Conservation (phyloP, 2,329 filamentous ascomycete species). For the Calonectria pteridis region DNA sequence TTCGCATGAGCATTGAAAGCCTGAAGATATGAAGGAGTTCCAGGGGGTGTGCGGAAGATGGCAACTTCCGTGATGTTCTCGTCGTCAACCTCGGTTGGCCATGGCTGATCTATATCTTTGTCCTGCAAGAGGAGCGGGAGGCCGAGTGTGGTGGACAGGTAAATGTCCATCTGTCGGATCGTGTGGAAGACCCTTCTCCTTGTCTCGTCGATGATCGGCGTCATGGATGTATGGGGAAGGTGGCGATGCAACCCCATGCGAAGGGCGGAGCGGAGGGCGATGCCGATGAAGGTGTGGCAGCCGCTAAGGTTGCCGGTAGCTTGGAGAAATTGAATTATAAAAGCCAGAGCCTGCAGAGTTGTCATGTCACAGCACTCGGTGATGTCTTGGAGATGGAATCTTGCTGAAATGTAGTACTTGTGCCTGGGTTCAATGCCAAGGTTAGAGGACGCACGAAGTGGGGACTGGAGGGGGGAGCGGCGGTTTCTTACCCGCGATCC, state of each 20-base stretch:
- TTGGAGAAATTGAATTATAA: neutral
- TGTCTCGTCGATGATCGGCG: neutral
- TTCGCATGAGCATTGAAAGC: neutral
- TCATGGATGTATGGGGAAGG: neutral
- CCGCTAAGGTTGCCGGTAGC: neutral
- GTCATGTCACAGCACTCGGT: neutral
- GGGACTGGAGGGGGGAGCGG: neutral
- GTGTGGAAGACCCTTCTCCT: neutral
- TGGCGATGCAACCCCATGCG: neutral
- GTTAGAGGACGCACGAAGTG: neutral
- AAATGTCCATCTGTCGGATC: neutral
- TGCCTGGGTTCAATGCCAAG: neutral
- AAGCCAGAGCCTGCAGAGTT: neutral
- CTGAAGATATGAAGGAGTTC: neutral
- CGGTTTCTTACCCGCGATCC: conserved; percentile 1
- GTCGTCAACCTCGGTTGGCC: neutral
- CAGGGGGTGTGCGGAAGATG: neutral
- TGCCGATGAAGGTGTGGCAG: neutral
- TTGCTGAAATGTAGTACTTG: neutral
- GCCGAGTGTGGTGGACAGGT: neutral
- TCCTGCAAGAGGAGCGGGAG: neutral
- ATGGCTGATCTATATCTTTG: neutral
- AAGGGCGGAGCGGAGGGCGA: neutral
- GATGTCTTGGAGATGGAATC: neutral
- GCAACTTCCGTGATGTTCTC: neutral